These are phyloP conservation scores for Lyophyllum decastes DNA, from an alignment of 768 basidiomycete genomes.

Conservation along the genomic window DNA sequence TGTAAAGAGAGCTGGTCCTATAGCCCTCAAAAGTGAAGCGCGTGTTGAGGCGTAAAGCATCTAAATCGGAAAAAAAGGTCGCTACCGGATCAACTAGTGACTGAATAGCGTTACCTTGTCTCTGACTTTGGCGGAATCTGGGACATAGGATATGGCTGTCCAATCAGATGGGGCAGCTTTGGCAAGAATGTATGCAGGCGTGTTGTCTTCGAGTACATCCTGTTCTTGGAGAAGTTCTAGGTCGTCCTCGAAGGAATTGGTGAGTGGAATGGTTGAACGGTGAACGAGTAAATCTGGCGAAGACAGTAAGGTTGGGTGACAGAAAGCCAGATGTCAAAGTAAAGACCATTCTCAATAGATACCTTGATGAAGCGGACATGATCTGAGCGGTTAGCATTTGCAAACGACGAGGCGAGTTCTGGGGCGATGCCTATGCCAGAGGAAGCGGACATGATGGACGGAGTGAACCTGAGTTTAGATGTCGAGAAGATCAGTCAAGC, in stretches of 20 bases:
- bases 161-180: constrained; percentile 66
- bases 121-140: constrained; percentile 77
- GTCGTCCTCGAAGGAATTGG: constrained; percentile 62
- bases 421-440: constrained; percentile 70
- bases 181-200: constrained; percentile 77
- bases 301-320: constrained; percentile 16
- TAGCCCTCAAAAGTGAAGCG: constrained; percentile 62
- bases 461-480: not conserved
- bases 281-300: constrained; percentile 67
- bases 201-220: constrained; percentile 53
- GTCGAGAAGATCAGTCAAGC: not conserved
- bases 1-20: constrained; percentile 73
- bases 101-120: constrained; percentile 59
- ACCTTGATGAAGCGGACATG: constrained; percentile 75
- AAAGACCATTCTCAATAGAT: constrained; percentile 71
- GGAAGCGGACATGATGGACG: constrained; percentile 61
- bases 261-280: constrained; percentile 48
- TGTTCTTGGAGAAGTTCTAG: constrained; percentile 53
- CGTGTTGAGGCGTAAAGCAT: constrained; percentile 90
- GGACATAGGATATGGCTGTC: constrained; percentile 80
- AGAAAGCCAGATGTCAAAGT: constrained; percentile 9
- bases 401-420: constrained; percentile 58
- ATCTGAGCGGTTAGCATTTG: constrained; percentile 52
- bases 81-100: not conserved
- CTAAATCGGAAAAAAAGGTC: constrained; percentile 35